Conservation (phyloP, 371 early-diverging fungal species). For the Apophysomyces ossiformis region DNA sequence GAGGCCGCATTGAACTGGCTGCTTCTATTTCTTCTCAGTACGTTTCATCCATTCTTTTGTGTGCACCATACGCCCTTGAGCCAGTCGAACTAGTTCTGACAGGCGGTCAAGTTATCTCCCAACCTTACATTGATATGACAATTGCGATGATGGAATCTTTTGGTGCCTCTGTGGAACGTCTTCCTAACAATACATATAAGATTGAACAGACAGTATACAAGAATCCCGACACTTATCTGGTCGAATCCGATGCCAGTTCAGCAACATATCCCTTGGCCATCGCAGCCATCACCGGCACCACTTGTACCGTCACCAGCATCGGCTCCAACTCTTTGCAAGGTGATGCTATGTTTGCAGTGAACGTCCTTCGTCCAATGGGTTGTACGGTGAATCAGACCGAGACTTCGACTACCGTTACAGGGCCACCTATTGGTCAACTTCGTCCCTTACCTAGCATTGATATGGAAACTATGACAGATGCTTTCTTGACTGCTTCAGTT, state of each 20-base stretch:
- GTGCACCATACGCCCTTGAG: constrained; percentile 90
- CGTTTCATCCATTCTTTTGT: constrained; percentile 94
- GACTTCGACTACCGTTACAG: constrained; percentile 88
- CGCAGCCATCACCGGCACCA: constrained; percentile 94
- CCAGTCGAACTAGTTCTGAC: constrained; percentile 83
- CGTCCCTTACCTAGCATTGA: constrained; percentile 83
- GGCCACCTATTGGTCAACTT: constrained; percentile 78
- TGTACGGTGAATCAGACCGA: constrained; percentile 86
- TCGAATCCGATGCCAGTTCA: constrained; percentile 97
- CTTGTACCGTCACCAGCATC: constrained; percentile 90
- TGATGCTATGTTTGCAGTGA: constrained; percentile 90
- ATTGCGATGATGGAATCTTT: constrained; percentile 96
- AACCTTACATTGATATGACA: constrained; percentile 98
- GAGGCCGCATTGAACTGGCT: constrained; percentile 88
- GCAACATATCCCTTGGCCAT: constrained; percentile 97
- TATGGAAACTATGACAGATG: constrained; percentile 99
- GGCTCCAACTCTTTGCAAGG: constrained; percentile 90
- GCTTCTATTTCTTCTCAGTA: constrained; percentile 97
- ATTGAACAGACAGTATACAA: constrained; percentile 79
- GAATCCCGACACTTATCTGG: constrained; percentile 84
- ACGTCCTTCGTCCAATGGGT: constrained; percentile 94
- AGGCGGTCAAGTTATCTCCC: constrained; percentile 95
- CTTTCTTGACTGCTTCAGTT: constrained; percentile 94
- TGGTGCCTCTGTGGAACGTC: constrained; percentile 81
- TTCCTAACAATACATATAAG: constrained; percentile 79